Evolutionary conservation across 2,329 filamentous ascomycete species (phyloP), one percentile per base, ranked within the genome.

Genomic region (Elsinoe australis): DNA sequence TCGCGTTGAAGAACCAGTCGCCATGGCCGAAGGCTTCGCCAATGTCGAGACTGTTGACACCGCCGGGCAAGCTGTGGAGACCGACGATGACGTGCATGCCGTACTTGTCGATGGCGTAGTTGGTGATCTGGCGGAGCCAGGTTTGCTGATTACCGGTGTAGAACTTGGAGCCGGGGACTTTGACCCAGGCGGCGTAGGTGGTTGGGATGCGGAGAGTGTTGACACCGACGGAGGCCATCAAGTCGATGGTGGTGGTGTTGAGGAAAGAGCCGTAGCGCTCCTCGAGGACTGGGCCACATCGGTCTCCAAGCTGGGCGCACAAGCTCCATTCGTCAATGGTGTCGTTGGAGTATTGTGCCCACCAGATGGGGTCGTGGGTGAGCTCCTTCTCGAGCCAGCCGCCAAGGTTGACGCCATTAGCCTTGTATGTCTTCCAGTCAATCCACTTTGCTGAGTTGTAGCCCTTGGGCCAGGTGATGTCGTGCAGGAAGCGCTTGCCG

Each of bases 41-140:
- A 35, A 59, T 59, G 18, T 55, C 54, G 28, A 55, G 54, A 19
- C 45, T 51, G 49, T 66, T 66, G 35, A 65, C 61, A 52, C 61
- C 56, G 19, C 63, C 56, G 15, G 58, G 54, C 6, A 61, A 56
- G 8, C 60, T 58, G 53, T 66, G 63, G 5, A 66, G 51, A 14
- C 59, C 63, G n/a, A 65, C 52, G 21, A 66, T 56, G 39, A 65
- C 53, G 49, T 66, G 63, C 62, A 65, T 66, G 35, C 54, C 56
- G 50, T 64, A 61, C 19, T 56, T 61, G 6, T 54, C 50, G 39
- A 66, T 67, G 28, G 64, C 64, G 45, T 67, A 68, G 6, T 57
- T 55, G 6, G 62, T 54, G 29, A 67, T 61, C 1, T 47, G 55
- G 32, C 55, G 54, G n/a, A 67, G 54, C 50, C 59, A 57, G 12